Conservation (phyloP, 1,284 basidiomycete genomes). For the Mycosarcoma mackinlayi region DNA sequence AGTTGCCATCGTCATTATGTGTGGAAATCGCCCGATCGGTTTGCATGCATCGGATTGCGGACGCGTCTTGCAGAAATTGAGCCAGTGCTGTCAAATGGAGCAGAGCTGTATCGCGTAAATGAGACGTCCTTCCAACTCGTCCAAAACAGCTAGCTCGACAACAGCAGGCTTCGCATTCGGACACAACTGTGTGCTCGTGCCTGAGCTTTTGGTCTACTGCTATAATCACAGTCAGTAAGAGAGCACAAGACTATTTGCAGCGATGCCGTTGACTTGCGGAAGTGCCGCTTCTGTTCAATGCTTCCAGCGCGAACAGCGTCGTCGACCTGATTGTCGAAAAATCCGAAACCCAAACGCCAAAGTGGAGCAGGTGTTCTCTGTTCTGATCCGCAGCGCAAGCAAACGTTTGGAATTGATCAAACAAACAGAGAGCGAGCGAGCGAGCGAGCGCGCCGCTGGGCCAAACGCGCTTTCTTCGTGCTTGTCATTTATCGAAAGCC, state of each 20-base stretch:
- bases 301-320: no score
- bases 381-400: no score
- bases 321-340: no score
- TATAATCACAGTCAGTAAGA: no score
- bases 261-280: no score
- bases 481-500: conserved; percentile 5
- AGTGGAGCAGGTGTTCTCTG: conserved; percentile 1
- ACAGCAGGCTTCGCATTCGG: neutral
- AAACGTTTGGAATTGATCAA: neutral
- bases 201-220: no score
- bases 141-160: no score
- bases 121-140: neutral
- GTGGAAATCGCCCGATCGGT: neutral
- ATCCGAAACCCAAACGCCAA: no score
- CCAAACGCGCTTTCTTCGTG: conserved; percentile 18
- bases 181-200: no score
- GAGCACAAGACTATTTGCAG: no score
- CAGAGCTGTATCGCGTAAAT: conserved; percentile 2
- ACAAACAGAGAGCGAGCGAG: neutral
- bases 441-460: neutral
- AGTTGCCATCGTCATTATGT: conserved; percentile 1
- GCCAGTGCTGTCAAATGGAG: neutral
- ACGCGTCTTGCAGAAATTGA: conserved; percentile 12
- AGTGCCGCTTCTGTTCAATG: no score
- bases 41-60: conserved; percentile 1